phyloP scores from a whole-genome alignment of 257 asterid species.

The Rubia yunnanensis region DNA sequence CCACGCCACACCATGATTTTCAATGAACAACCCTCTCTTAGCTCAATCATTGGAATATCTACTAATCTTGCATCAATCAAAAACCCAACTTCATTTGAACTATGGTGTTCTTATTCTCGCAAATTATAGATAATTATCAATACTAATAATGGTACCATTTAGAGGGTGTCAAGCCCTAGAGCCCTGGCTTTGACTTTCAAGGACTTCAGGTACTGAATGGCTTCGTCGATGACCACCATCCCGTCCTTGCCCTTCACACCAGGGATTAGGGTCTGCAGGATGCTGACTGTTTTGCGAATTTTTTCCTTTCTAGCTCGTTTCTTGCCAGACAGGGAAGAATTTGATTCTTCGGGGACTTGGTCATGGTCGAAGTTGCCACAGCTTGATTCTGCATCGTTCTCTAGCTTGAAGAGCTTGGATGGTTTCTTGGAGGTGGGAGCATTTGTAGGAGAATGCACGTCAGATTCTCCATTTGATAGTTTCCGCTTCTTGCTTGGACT shows the following conservation, averaged over 20 bases:
- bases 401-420: slow-evolving; percentile 23
- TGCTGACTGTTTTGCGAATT: slow-evolving; percentile 43
- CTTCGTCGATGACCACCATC: slow-evolving; percentile 56
- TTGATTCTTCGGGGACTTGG: slow-evolving; percentile 15
- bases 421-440: slow-evolving; percentile 26
- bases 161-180: slow-evolving; percentile 48
- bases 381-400: slow-evolving; percentile 60
- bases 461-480: slow-evolving; percentile 26
- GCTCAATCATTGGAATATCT: slow-evolving; percentile 20
- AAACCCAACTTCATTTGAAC: slow-evolving; percentile 2
- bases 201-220: slow-evolving; percentile 58
- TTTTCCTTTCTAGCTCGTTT: slow-evolving; percentile 51
- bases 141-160: slow-evolving; percentile 7
- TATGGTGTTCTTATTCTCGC: slow-evolving; percentile 13
- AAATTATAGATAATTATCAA: not conserved
- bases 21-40: slow-evolving; percentile 16
- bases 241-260: slow-evolving; percentile 51
- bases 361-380: slow-evolving; percentile 27
- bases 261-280: slow-evolving; percentile 58
- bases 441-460: slow-evolving; percentile 13
- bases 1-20: slow-evolving; percentile 22
- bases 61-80: slow-evolving; percentile 5
- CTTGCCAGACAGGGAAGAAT: slow-evolving; percentile 22
- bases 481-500: slow-evolving; percentile 48
- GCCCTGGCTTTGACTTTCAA: slow-evolving; percentile 64